Percentiles rank a stretch among this genome's conserved stretches.
Evolutionary conservation across 768 basidiomycete genomes (phyloP).

Genomic region (Coprinopsis strossmayeri): DNA sequence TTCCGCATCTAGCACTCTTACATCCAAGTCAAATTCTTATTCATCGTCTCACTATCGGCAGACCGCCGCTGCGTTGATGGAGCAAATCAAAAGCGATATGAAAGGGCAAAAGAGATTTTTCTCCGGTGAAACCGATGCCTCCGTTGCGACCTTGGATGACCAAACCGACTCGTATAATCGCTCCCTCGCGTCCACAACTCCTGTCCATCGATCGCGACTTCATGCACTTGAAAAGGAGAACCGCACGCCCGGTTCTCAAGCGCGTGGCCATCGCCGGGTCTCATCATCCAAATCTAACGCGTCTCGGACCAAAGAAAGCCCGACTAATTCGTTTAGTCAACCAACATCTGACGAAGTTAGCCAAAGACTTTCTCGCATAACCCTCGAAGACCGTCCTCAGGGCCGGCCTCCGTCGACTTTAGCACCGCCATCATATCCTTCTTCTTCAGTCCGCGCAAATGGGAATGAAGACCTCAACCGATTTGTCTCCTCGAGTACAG

Average conservation of each 20-base stretch:
- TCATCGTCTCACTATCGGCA: slow-evolving; percentile 67
- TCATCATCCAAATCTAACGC: slow-evolving; percentile 25
- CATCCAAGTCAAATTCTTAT: slow-evolving; percentile 31
- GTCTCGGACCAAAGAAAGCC: slow-evolving; percentile 20
- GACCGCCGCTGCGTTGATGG: slow-evolving; percentile 78
- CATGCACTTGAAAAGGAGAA: slow-evolving; percentile 25
- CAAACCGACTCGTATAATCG: slow-evolving; percentile 16
- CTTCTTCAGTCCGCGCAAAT: slow-evolving; percentile 43
- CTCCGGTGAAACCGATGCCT: slow-evolving; percentile 57
- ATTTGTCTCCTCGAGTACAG: slow-evolving; percentile 85
- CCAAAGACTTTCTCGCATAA: slow-evolving; percentile 18
- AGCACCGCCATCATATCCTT: slow-evolving; percentile 40
- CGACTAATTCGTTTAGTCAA: slow-evolving; percentile 16
- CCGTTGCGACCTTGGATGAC: slow-evolving; percentile 32
- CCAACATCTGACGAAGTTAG: slow-evolving; percentile 6
- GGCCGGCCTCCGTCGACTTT: slow-evolving; percentile 17
- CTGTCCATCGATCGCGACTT: slow-evolving; percentile 3
- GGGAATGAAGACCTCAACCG: slow-evolving; percentile 75
- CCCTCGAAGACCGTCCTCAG: slow-evolving; percentile 18
- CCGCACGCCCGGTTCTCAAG: slow-evolving; percentile 17
- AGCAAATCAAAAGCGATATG: slow-evolving; percentile 78
- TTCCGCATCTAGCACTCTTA: slow-evolving; percentile 22
- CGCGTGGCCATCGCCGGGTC: slow-evolving; percentile 21
- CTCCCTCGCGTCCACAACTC: not conserved
- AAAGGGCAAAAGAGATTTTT: slow-evolving; percentile 67